Conservation (phyloP, 2,329 filamentous ascomycete genomes). For the Stemphylium vesicarium region DNA sequence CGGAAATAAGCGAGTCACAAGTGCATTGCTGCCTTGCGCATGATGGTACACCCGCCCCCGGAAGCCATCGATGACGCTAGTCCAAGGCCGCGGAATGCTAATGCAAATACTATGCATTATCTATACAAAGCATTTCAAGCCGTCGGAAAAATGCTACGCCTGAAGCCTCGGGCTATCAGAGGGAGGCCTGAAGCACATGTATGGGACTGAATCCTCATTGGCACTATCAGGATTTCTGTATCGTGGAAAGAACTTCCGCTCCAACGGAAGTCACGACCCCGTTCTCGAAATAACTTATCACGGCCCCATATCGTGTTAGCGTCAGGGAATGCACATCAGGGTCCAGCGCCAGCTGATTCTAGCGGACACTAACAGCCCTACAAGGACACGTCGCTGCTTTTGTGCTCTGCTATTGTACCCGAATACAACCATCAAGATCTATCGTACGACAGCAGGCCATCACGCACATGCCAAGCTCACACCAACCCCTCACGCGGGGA, state of each 20-base stretch:
- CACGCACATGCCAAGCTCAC: background rate
- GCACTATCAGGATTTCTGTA: background rate
- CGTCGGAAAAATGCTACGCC: background rate
- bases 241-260: no score
- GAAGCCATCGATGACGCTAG: slow-evolving; percentile 8
- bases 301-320: slow-evolving; percentile 4
- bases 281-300: background rate
- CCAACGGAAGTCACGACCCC: background rate
- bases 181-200: background rate
- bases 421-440: background rate
- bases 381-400: background rate
- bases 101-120: slow-evolving; percentile 11
- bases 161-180: background rate
- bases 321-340: slow-evolving; percentile 6
- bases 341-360: slow-evolving; percentile 7
- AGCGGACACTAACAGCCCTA: slow-evolving; percentile 15
- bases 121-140: background rate
- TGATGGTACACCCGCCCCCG: slow-evolving; percentile 1
- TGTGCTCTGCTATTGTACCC: background rate
- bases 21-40: background rate
- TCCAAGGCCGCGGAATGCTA: slow-evolving; percentile 20
- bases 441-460: slow-evolving; percentile 4
- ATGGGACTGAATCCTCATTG: background rate
- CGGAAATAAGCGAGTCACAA: slow-evolving; percentile 15
- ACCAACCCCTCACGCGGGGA: background rate